phyloP scores from a whole-genome alignment of 2,329 filamentous ascomycete genomes.

The Epichloe scottii region DNA sequence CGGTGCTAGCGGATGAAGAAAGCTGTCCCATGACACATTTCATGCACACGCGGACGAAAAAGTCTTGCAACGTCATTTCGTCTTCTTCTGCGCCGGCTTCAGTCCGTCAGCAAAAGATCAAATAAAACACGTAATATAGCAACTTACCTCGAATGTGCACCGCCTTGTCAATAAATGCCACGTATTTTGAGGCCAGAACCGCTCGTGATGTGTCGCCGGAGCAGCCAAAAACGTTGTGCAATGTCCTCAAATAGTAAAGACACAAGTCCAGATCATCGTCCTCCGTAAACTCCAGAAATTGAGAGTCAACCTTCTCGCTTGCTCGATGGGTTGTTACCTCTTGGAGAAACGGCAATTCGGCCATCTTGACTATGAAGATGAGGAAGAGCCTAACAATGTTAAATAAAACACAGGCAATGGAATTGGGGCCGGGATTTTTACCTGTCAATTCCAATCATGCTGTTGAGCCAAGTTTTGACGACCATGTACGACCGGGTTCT shows the following conservation, averaged over 20 bases:
- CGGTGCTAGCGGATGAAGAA: conserved; percentile 10
- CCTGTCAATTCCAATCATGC: conserved; percentile 50
- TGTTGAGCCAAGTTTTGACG: conserved; percentile 70
- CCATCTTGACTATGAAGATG: conserved; percentile 46
- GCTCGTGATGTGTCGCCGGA: conserved; percentile 55
- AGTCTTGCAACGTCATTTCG: conserved; percentile 51
- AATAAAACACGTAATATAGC: background rate
- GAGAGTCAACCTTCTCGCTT: conserved; percentile 8
- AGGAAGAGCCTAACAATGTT: conserved; percentile 39
- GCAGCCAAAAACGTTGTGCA: conserved; percentile 62
- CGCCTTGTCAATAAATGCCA: conserved; percentile 16
- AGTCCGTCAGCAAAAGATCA: conserved; percentile 11
- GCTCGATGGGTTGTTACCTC: conserved; percentile 5
- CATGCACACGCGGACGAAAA: conserved; percentile 55
- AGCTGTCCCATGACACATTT: conserved; percentile 36
- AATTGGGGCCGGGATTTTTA: conserved; percentile 20
- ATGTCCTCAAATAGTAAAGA: conserved; percentile 62
- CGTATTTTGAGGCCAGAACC: conserved; percentile 49
- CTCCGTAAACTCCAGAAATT: conserved; percentile 23
- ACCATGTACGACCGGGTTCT: conserved; percentile 63
- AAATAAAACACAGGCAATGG: conserved; percentile 1
- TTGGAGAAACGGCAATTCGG: conserved; percentile 39
- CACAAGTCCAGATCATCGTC: conserved; percentile 64
- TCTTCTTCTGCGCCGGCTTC: conserved; percentile 38
- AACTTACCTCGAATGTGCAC: conserved; percentile 39